phyloP scores from a whole-genome alignment of 2,329 filamentous ascomycete species.

The Fusarium bactridioides region DNA sequence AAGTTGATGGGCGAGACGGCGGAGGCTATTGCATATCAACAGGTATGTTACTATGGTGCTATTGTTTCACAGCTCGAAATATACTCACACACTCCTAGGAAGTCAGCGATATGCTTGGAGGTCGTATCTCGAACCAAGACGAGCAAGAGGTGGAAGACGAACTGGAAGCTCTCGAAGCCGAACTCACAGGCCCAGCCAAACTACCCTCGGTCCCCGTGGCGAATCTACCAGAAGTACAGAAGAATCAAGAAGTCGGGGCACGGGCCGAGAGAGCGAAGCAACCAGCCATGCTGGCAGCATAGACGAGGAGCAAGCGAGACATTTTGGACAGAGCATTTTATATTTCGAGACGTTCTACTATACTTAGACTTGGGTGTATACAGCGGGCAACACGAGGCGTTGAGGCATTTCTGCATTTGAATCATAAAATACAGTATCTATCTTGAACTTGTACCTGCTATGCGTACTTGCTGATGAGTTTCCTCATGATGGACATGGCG shows the following conservation, averaged over 20 bases:
- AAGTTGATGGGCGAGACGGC: slow-evolving; percentile 93
- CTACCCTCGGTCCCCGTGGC: slow-evolving; percentile 47
- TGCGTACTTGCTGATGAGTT: slow-evolving; percentile 75
- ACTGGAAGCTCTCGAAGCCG: slow-evolving; percentile 76
- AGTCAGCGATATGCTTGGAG: slow-evolving; percentile 88
- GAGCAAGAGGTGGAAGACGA: slow-evolving; percentile 99
- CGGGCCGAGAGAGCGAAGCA: slow-evolving; percentile 41
- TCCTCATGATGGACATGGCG: slow-evolving; percentile 81
- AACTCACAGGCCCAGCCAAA: slow-evolving; percentile 40
- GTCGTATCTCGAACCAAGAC: slow-evolving; percentile 89
- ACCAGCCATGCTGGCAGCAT: slow-evolving; percentile 51
- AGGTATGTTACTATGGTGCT: slow-evolving; percentile 59
- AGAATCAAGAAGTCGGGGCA: slow-evolving; percentile 25
- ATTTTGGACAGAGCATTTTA: slow-evolving; percentile 19
- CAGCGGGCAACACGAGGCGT: slow-evolving; percentile 40
- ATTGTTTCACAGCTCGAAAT: accelerated
- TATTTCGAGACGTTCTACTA: slow-evolving; percentile 20
- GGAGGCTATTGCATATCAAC: slow-evolving; percentile 90
- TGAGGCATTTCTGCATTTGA: slow-evolving; percentile 30
- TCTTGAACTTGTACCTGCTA: background rate
- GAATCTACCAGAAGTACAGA: slow-evolving; percentile 43
- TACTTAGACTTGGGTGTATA: slow-evolving; percentile 36
- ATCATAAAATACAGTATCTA: slow-evolving; percentile 15
- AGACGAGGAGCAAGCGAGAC: background rate
- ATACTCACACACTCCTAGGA: slow-evolving; percentile 64